phyloP scores from a whole-genome alignment of 2,329 filamentous ascomycete species.

The Epichloe aotearoae region DNA sequence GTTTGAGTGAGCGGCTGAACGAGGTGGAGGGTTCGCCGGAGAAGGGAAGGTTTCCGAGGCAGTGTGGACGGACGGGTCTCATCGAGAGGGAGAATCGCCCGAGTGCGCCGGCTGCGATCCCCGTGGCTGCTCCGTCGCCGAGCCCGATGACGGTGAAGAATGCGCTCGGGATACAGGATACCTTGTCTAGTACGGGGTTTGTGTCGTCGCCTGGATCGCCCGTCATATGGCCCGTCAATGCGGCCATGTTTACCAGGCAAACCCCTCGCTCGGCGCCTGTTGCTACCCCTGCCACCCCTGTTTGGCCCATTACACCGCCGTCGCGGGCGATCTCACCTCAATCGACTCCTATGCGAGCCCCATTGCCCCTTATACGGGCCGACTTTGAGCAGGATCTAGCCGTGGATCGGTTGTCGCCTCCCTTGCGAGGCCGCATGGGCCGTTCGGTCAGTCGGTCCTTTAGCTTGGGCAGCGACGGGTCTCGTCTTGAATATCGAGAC shows the following conservation, averaged over 20 bases:
- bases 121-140: constrained; percentile 1
- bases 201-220: constrained; percentile 18
- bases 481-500: constrained; percentile 19
- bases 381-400: constrained; percentile 26
- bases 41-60: constrained; percentile 16
- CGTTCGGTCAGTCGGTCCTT: constrained; percentile 22
- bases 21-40: constrained; percentile 21
- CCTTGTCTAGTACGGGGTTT: constrained; percentile 6
- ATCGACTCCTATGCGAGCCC: constrained; percentile 17
- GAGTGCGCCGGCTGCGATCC: background rate
- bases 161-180: constrained; percentile 21
- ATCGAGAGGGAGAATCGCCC: constrained; percentile 8
- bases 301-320: constrained; percentile 11
- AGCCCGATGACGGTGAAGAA: constrained; percentile 14
- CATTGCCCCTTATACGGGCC: constrained; percentile 21
- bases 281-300: background rate
- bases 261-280: background rate
- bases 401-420: constrained; percentile 24
- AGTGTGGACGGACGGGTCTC: constrained; percentile 15
- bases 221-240: constrained; percentile 17
- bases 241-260: background rate
- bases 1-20: constrained; percentile 38
- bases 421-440: constrained; percentile 16
- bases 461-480: constrained; percentile 20
- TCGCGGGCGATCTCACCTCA: constrained; percentile 16